Evolutionary conservation across 495 filamentous ascomycete genomes (phyloP), one percentile per base, ranked within the genome.

Genomic region (Neurospora sp.): DNA sequence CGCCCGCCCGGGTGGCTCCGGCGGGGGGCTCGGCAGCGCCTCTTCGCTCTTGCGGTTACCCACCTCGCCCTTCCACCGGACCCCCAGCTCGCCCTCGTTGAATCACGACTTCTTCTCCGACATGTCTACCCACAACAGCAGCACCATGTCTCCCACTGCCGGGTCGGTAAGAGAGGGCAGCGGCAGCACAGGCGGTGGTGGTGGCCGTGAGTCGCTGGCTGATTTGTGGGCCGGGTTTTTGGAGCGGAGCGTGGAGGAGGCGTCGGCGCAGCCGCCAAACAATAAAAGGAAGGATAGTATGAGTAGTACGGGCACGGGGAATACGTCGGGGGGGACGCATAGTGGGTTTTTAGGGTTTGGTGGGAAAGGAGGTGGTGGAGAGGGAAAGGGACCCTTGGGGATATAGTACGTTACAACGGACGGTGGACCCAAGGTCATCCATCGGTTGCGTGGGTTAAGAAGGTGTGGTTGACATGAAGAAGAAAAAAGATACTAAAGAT

Each of bases 181-280:
- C 7, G 76, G 77, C 0, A 93, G 89, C 7, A 9, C 53, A 7
- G 53, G 27, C 1, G 20, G 48, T 5, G 40, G 48, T 5, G 40
- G 40, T 14, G 42, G 42, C 2, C 53, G 53, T 78, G 94, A 97
- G 82, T 92, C 90, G 8, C 83, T 97, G 40, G 93, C 94, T 11
- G 94, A 97, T 75, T 82, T 97, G n/a, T 97, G 94, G 94, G 92
- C 91, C 12, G 91, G 91, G 44, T 97, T 97, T 79, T 81, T 97
- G 12, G 93, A 97, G 78, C 86, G 93, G 72, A 93, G 95, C 81
- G 92, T 92, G 9, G 87, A 90, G 71, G 89, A 91, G 74, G 88
- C 83, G 27, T 66, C 53, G 22, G 53, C 53, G 6, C 53, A 66
- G 53, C 35, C 35, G 35, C 35, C 35, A 37, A 37, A 37, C 35